Conservation (phyloP, 768 basidiomycete genomes). For the Suillus discolor region DNA sequence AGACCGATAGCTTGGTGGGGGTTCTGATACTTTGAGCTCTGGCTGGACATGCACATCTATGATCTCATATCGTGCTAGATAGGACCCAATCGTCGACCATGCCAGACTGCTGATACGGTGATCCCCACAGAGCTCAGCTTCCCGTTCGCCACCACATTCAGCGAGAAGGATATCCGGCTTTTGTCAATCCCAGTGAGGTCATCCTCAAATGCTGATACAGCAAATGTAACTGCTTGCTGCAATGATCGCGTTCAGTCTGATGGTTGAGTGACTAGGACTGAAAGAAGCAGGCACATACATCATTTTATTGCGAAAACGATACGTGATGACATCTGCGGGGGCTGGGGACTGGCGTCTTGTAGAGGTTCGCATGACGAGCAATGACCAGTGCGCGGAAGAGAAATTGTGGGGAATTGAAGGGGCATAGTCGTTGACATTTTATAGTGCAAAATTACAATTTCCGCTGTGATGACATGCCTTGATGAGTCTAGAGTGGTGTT, state of each 20-base stretch:
- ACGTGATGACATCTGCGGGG: slow-evolving; percentile 50
- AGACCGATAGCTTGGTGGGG: slow-evolving; percentile 43
- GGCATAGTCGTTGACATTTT: neutral
- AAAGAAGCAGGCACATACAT: slow-evolving; percentile 49
- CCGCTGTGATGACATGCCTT: no score
- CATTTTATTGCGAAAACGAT: slow-evolving; percentile 43
- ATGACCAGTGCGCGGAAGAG: neutral
- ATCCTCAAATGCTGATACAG: slow-evolving; percentile 50
- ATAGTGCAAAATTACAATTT: no score
- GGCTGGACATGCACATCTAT: slow-evolving; percentile 46
- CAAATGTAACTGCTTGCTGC: slow-evolving; percentile 53
- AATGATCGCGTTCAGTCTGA: neutral
- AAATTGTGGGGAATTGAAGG: neutral
- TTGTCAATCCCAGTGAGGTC: slow-evolving; percentile 39
- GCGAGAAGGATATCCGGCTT: slow-evolving; percentile 46
- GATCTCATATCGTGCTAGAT: slow-evolving; percentile 48
- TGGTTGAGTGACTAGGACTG: neutral
- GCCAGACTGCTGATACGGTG: slow-evolving; percentile 55
- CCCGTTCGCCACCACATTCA: slow-evolving; percentile 36
- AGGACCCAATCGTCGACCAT: slow-evolving; percentile 46
- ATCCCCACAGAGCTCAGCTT: slow-evolving; percentile 40
- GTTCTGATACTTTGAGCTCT: slow-evolving; percentile 29
- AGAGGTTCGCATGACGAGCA: neutral
- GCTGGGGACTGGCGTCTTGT: slow-evolving; percentile 24
- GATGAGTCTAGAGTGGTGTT: no score